A percentile compares a stretch with the other conserved stretches of the same genome.
Evolutionary conservation across 352 stramenopile genomes (phyloP).

Genomic region (Globisporangium lucens): DNA sequence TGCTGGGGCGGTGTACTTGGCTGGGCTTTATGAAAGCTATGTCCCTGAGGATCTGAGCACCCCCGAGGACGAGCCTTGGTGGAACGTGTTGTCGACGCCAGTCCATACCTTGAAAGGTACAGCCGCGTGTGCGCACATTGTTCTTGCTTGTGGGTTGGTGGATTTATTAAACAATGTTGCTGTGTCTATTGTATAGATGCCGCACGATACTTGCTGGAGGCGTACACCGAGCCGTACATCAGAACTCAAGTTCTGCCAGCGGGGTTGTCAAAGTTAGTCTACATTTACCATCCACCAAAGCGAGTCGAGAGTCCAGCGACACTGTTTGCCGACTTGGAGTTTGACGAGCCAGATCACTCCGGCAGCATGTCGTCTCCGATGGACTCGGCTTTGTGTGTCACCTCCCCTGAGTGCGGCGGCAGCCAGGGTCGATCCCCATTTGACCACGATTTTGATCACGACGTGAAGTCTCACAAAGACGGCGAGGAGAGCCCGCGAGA

Average conservation of each 20-base stretch:
- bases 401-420: constrained; percentile 66
- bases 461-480: constrained; percentile 51
- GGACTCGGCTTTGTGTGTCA: constrained; percentile 68
- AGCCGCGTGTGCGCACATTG: constrained; percentile 23
- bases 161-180: constrained; percentile 61
- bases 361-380: constrained; percentile 47
- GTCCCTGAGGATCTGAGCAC: constrained; percentile 62
- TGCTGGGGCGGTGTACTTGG: constrained; percentile 79
- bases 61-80: constrained; percentile 58
- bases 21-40: constrained; percentile 80
- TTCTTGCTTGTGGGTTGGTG: constrained; percentile 33
- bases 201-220: constrained; percentile 69
- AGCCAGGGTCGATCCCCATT: constrained; percentile 68
- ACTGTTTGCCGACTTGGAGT: constrained; percentile 38
- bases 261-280: constrained; percentile 72
- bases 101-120: constrained; percentile 84
- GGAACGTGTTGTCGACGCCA: constrained; percentile 59
- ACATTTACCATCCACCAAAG: constrained; percentile 63
- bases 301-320: constrained; percentile 45
- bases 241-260: constrained; percentile 66
- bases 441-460: constrained; percentile 73
- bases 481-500: constrained; percentile 52
- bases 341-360: constrained; percentile 41
- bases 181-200: constrained; percentile 65
- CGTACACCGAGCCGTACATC: constrained; percentile 79